Percentiles rank a stretch among this genome's conserved stretches.
Evolutionary conservation across 73 alveolate species (phyloP).

Genomic region (Durusdinium trenchii): DNA sequence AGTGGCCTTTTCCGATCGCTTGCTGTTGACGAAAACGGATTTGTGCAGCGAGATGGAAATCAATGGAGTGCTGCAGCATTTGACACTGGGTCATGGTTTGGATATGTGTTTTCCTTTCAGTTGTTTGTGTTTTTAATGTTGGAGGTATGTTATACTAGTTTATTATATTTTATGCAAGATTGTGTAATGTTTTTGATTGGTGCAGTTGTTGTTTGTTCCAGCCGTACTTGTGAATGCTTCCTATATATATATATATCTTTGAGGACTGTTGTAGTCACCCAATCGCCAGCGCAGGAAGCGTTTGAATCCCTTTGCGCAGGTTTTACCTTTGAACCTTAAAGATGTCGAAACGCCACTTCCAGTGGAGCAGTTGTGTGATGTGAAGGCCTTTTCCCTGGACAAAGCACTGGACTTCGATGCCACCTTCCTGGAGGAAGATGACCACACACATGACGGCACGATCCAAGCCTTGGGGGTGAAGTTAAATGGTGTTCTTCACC

Average conservation of each 20-base stretch:
- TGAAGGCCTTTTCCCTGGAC: slow-evolving; percentile 35
- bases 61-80: slow-evolving; percentile 10
- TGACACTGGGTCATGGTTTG: background rate
- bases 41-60: slow-evolving; percentile 43
- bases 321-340: slow-evolving; percentile 22
- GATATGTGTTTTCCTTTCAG: background rate
- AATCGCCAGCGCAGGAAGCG: too few relatives aligned
- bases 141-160: background rate
- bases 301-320: slow-evolving; percentile 46
- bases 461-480: slow-evolving; percentile 61
- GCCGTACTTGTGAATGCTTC: too few relatives aligned
- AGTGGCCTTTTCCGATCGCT: slow-evolving; percentile 73
- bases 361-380: slow-evolving; percentile 49
- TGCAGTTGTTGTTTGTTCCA: background rate
- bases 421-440: slow-evolving; percentile 58
- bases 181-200: background rate
- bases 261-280: background rate
- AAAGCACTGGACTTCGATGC: slow-evolving; percentile 22
- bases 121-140: background rate
- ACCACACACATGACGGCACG: slow-evolving; percentile 55
- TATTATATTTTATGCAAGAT: background rate
- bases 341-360: slow-evolving; percentile 22
- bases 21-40: slow-evolving; percentile 77
- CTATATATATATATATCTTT: too few relatives aligned
- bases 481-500: slow-evolving; percentile 1